A percentile compares a stretch with the other conserved stretches of the same genome.
These are phyloP conservation scores for Mallotus nudiflorus DNA, from an alignment of 345 rosid genomes.

Conservation along the genomic window DNA sequence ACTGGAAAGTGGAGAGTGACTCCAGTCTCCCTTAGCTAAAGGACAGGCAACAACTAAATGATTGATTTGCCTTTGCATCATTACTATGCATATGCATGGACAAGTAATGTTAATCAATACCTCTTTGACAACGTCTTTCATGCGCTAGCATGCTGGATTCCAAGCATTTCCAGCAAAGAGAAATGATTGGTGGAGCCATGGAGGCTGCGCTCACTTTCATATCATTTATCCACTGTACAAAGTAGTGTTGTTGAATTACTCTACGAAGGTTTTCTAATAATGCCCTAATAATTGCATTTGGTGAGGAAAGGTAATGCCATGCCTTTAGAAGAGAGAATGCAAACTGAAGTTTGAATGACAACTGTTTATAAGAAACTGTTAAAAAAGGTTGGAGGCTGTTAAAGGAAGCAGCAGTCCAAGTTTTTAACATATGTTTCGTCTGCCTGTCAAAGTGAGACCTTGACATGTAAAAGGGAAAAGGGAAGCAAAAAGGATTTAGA, in stretches of 20 bases:
- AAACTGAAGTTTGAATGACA: not conserved
- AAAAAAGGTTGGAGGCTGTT: conserved; percentile 4
- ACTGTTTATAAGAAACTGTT: not conserved
- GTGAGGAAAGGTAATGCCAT: not conserved
- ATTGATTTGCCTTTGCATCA: not conserved
- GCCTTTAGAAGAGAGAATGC: conserved; percentile 1
- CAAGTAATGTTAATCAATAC: not conserved
- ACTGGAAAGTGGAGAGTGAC: not conserved
- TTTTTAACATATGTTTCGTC: not conserved
- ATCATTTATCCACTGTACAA: not conserved
- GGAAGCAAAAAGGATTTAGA: not conserved
- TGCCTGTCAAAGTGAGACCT: not conserved
- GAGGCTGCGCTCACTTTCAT: not conserved
- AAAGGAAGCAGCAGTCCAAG: not conserved
- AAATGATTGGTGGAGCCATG: not conserved
- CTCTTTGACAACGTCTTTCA: not conserved
- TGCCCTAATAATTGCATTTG: not conserved
- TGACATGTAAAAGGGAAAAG: not conserved
- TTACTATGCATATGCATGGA: not conserved
- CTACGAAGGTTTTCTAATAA: not conserved
- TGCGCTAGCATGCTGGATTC: not conserved
- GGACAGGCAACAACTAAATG: not conserved
- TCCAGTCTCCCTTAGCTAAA: not conserved
- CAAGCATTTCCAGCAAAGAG: not conserved
- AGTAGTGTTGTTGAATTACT: not conserved